Evolutionary conservation across 306 rosid genomes (phyloP).

Genomic region (Glycyrrhiza uralensis): DNA sequence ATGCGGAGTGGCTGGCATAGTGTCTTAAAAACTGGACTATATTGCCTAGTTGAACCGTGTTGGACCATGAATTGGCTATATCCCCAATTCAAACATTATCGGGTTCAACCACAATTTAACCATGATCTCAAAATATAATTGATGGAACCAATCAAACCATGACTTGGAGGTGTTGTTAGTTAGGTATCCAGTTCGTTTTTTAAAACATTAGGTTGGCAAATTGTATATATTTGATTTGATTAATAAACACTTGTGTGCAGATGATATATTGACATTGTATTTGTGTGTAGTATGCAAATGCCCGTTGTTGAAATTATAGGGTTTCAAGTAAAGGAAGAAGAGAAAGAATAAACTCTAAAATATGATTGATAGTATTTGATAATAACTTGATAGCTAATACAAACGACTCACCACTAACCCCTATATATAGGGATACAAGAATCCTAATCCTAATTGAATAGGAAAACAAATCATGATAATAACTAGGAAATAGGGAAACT

Average conservation of each 20-base stretch:
- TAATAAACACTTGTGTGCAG: background rate
- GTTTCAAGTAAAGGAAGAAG: too few species aligned
- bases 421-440: too few species aligned
- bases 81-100: background rate
- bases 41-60: background rate
- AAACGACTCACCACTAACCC: too few species aligned
- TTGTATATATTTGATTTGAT: conserved; percentile 8
- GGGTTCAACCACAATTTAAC: background rate
- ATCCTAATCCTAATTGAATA: too few species aligned
- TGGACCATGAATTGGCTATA: background rate
- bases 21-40: background rate
- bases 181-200: background rate
- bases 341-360: too few species aligned
- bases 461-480: too few species aligned
- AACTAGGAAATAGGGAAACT: too few species aligned
- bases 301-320: too few species aligned
- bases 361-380: too few species aligned
- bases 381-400: too few species aligned
- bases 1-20: background rate
- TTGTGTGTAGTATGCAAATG: background rate
- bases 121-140: background rate
- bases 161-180: background rate
- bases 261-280: background rate
- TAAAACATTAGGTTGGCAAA: background rate
- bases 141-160: background rate